Conservation (phyloP, 345 rosid species). For the Arabis hirsuta region DNA sequence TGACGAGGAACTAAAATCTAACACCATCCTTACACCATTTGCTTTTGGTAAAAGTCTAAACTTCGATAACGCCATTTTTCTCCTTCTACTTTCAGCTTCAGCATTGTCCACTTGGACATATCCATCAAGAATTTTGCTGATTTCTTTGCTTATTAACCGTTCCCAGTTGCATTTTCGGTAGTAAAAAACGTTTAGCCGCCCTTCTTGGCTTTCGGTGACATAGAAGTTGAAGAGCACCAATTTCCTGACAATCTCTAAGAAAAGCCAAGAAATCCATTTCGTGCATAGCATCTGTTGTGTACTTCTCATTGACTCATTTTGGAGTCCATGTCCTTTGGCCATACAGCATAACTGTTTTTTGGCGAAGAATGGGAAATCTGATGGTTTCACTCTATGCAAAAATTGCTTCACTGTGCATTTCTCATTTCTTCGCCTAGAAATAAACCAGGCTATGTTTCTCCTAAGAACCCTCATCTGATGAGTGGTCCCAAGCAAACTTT, state of each 20-base stretch:
- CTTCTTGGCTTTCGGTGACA: conserved; percentile 77
- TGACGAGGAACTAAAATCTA: conserved; percentile 68
- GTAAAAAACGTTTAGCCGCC: conserved; percentile 61
- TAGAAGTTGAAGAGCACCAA: conserved; percentile 75
- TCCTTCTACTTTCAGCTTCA: conserved; percentile 47
- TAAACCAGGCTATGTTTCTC: conserved; percentile 68
- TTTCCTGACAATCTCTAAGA: conserved; percentile 65
- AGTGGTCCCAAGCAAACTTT: conserved; percentile 69
- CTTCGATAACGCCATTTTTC: conserved; percentile 65
- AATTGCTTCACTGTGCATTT: conserved; percentile 66
- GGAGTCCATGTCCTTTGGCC: conserved; percentile 36
- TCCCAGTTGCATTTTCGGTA: conserved; percentile 76
- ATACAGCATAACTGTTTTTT: conserved; percentile 45
- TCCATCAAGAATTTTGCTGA: conserved; percentile 48
- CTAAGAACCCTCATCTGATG: conserved; percentile 66
- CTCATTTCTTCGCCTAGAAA: conserved; percentile 70
- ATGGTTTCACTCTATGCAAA: conserved; percentile 60
- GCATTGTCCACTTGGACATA: conserved; percentile 49
- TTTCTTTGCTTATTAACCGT: conserved; percentile 48
- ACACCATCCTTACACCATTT: conserved; percentile 67
- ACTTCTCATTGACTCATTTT: conserved; percentile 49
- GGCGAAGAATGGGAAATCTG: conserved; percentile 56
- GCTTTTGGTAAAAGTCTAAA: conserved; percentile 73
- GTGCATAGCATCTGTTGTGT: conserved; percentile 47
- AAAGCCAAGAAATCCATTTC: conserved; percentile 87